phyloP scores from a whole-genome alignment of 371 early-diverging fungal genomes.

The Syncephalastrum monosporum region DNA sequence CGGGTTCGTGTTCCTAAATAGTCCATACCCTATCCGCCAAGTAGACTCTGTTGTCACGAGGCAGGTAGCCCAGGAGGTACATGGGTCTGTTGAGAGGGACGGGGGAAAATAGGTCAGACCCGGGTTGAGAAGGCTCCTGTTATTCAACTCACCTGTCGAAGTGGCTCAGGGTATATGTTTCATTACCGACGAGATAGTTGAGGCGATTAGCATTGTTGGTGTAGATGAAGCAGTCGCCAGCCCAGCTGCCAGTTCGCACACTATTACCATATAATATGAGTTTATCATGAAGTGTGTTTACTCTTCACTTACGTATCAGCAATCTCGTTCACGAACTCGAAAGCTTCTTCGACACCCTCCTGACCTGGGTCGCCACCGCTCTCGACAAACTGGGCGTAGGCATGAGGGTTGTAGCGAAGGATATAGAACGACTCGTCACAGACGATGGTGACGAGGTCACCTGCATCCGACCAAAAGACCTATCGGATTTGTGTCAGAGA shows the following conservation, averaged over 20 bases:
- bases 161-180: conserved; percentile 90
- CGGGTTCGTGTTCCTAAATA: background rate
- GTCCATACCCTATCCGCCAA: conserved; percentile 79
- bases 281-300: background rate
- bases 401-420: conserved; percentile 85
- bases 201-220: conserved; percentile 87
- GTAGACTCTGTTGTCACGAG: conserved; percentile 91
- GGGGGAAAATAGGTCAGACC: background rate
- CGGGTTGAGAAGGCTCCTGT: background rate
- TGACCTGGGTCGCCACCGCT: conserved; percentile 74
- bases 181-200: conserved; percentile 93
- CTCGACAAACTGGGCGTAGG: conserved; percentile 76
- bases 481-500: conserved; percentile 8
- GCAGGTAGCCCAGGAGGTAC: conserved; percentile 92
- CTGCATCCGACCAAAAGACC: conserved; percentile 92
- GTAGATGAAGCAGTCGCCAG: conserved; percentile 98
- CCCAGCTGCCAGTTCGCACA: conserved; percentile 93
- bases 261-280: conserved; percentile 24
- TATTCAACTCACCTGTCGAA: conserved; percentile 70
- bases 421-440: conserved; percentile 93
- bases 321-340: conserved; percentile 93
- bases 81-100: conserved; percentile 52
- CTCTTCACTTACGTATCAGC: conserved; percentile 62
- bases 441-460: conserved; percentile 89
- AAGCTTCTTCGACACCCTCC: conserved; percentile 95